Base-by-base conservation (phyloP, 1,284 basidiomycete genomes). In the Trametes polyzona region DNA sequence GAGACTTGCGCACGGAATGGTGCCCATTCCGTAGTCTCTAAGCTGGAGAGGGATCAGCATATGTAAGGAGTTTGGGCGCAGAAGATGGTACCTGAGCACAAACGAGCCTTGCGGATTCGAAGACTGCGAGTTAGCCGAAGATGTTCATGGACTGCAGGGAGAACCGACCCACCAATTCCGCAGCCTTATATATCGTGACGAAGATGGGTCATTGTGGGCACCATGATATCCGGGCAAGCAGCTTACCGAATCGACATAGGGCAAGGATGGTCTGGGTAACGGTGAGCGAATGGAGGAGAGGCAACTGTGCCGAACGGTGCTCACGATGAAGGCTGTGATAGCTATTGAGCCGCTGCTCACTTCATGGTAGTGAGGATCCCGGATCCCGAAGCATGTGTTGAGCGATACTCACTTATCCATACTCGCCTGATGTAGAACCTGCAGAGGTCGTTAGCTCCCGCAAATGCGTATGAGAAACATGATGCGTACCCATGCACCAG, bases 361-460 rank as follows among this genome's bases (percentile, higher is more conserved):
- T 54, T 2, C 12, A 23, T 36, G 19, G 16, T n/a, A n/a, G 19
- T 7, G 16, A 8, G 26, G 6, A 42, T 2, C 19, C 17, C 19
- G 32, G 16, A 33, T n/a, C n/a, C n/a, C n/a, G n/a, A n/a, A n/a
- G n/a, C 30, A 4, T 24, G 17, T 14, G 36, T 16, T 5, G 32
- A 7, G 11, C 16, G 17, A 0, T 8, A 55, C 53, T 16, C 17
- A 57, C 55, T 40, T 10, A 46, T 57, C 48, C 48, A 57, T 2
- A 57, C 48, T 24, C 55, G 29, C 21, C 43, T 11, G n/a, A 52
- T 52, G 36, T 47, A 57, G 37, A 51, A 51, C 21, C 55, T 57
- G 36, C 19, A 14, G 12, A 17, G 11, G 16, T 10, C 19, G 21
- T 23, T 35, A 12, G n/a, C n/a, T n/a, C n/a, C n/a, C 33, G 33